Evolutionary conservation across 352 stramenopile genomes (phyloP).

Genomic region (Elongisporangium senticosum): DNA sequence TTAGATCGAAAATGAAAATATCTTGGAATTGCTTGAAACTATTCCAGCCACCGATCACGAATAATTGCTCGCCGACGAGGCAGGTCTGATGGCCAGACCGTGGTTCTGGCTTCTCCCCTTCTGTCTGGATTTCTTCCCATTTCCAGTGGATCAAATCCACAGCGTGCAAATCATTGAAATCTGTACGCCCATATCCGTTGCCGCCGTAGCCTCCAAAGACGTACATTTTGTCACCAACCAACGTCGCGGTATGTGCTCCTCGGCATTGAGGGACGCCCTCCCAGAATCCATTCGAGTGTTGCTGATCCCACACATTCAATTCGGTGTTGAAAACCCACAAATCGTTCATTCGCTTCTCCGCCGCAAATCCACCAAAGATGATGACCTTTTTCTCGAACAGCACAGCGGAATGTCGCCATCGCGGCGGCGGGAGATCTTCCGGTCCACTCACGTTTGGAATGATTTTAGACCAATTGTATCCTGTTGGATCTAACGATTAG

Average conservation of each 20-base stretch:
- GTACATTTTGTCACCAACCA: constrained; percentile 88
- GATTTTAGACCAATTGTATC: constrained; percentile 71
- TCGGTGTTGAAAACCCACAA: constrained; percentile 95
- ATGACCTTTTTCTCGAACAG: constrained; percentile 85
- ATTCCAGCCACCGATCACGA: constrained; percentile 96
- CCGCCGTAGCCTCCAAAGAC: constrained; percentile 97
- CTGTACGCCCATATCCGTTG: constrained; percentile 89
- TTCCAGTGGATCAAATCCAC: constrained; percentile 89
- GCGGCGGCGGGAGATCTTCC: constrained; percentile 57
- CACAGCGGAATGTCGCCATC: constrained; percentile 83
- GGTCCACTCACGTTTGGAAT: constrained; percentile 24
- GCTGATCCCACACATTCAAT: constrained; percentile 91
- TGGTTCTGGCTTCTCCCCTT: constrained; percentile 88
- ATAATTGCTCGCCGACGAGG: constrained; percentile 86
- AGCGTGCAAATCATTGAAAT: constrained; percentile 94
- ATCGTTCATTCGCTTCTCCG: constrained; percentile 93
- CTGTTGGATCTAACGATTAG: constrained; percentile 15
- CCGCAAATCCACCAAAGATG: constrained; percentile 94
- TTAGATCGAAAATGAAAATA: constrained; percentile 91
- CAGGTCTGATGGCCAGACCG: constrained; percentile 92
- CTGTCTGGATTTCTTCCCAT: constrained; percentile 85
- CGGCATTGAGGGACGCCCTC: constrained; percentile 87
- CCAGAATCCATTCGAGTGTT: constrained; percentile 84
- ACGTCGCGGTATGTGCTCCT: constrained; percentile 86
- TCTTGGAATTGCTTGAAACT: constrained; percentile 95